Percentiles rank a stretch among this genome's conserved stretches.
These are phyloP conservation scores for Fusarium hostae DNA, from an alignment of 2,329 filamentous ascomycete species.

Conservation along the genomic window DNA sequence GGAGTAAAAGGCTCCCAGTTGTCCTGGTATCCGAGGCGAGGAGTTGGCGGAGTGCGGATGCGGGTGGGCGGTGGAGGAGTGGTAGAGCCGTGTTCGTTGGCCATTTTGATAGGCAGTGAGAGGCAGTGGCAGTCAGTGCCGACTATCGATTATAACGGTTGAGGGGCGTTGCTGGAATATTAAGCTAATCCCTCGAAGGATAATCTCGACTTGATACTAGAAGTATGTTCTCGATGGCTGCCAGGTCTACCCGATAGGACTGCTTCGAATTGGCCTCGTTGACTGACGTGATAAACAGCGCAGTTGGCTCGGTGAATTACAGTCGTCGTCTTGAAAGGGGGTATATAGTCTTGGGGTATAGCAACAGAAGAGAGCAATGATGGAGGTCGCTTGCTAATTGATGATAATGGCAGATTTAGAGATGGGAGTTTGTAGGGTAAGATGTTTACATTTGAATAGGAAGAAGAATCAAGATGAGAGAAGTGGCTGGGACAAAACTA, in stretches of 20 bases:
- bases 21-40: conserved; percentile 74
- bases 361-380: conserved; percentile 31
- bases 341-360: conserved; percentile 7
- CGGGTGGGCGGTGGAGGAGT: conserved; percentile 71
- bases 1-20: conserved; percentile 78
- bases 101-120: conserved; percentile 42
- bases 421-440: conserved; percentile 39
- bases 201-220: conserved; percentile 17
- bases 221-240: conserved; percentile 37
- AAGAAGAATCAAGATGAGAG: conserved; percentile 36
- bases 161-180: conserved; percentile 5
- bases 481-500: conserved; percentile 45
- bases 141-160: background rate
- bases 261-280: conserved; percentile 26
- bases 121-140: conserved; percentile 16
- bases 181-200: conserved; percentile 4
- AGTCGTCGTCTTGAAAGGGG: conserved; percentile 7
- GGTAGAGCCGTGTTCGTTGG: conserved; percentile 48
- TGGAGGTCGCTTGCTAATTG: conserved; percentile 38
- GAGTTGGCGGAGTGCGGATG: conserved; percentile 75
- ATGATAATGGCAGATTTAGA: conserved; percentile 41
- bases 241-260: conserved; percentile 34
- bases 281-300: conserved; percentile 31
- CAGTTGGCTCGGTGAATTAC: conserved; percentile 15
- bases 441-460: conserved; percentile 40